Evolutionary conservation across 2,329 filamentous ascomycete genomes (phyloP), one percentile per base, ranked within the genome.

Genomic region (Exophiala mesophila): DNA sequence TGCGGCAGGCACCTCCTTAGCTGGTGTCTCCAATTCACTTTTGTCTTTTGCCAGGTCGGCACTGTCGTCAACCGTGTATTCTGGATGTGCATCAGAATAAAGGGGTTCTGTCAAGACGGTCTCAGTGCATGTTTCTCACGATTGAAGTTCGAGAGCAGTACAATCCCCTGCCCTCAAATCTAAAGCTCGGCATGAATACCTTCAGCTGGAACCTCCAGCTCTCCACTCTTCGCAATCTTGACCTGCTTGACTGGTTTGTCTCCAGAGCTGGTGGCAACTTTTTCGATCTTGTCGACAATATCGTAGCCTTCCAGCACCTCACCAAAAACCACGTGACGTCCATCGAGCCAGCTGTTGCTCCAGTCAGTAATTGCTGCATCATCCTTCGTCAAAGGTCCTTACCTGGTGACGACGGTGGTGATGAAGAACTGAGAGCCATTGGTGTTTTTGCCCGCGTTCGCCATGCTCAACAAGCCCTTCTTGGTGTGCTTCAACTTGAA

Each of bases 401-500:
- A 69, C 64, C 68, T 69, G 44, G 77, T 81, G 57, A 76, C 59
- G 47, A 68, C 74, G 39, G 77, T 80, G 53, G 77, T 81, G 60
- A 82, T 80, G 69, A 82, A 82, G 68, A 82, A 83, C 61, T 83
- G 80, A 38, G 73, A 78, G 52, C 77, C 78, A 23, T 55, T 55
- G 36, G 53, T 54, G 41, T 55, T 38, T 36, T 47, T 49, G 59
- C 78, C 78, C 41, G 75, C 69, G 64, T 81, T 82, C 56, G 76
- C 79, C 79, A 79, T 83, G 68, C 76, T 80, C 50, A 83, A 65
- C 42, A 78, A 68, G 45, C 78, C 78, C 60, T 74, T 77, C 64
- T 78, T 78, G 64, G 68, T 79, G 68, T 82, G 78, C 67, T 79
- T 80, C 59, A 82, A 68, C 70, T 82, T 82, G 70, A 83, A 82